Evolutionary conservation across 257 asterid species (phyloP).

Genomic region (Scutellaria barbata): DNA sequence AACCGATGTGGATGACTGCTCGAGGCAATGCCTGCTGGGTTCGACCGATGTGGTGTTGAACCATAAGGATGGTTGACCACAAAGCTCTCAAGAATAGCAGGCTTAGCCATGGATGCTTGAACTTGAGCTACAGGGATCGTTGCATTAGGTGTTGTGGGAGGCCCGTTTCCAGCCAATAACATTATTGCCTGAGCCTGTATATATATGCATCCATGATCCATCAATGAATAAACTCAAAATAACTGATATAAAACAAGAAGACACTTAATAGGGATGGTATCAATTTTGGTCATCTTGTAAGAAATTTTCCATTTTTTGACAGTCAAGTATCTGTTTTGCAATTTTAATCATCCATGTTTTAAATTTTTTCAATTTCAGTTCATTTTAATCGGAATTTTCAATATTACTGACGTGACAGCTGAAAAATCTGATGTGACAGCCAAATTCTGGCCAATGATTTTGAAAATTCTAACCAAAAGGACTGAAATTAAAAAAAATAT

Average conservation of each 20-base stretch:
- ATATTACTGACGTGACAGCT: too few species aligned
- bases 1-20: conserved; percentile 1
- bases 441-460: too few species aligned
- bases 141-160: conserved; percentile 45
- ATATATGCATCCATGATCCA: conserved; percentile 1
- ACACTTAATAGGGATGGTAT: too few species aligned
- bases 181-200: conserved; percentile 85
- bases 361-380: too few species aligned
- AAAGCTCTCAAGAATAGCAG: conserved; percentile 53
- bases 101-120: conserved; percentile 48
- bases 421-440: too few species aligned
- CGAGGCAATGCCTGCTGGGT: conserved; percentile 39
- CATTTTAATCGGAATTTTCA: too few species aligned
- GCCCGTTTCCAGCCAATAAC: conserved; percentile 86
- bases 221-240: background rate
- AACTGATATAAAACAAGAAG: background rate
- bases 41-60: conserved; percentile 35
- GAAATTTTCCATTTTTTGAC: too few species aligned
- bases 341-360: too few species aligned
- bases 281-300: too few species aligned
- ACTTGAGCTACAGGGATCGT: conserved; percentile 51
- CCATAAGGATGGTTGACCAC: conserved; percentile 45
- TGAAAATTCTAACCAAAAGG: too few species aligned
- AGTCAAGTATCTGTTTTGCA: too few species aligned
- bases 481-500: too few species aligned